These are phyloP conservation scores for Suillus decipiens DNA, from an alignment of 768 basidiomycete species.

Conservation along the genomic window DNA sequence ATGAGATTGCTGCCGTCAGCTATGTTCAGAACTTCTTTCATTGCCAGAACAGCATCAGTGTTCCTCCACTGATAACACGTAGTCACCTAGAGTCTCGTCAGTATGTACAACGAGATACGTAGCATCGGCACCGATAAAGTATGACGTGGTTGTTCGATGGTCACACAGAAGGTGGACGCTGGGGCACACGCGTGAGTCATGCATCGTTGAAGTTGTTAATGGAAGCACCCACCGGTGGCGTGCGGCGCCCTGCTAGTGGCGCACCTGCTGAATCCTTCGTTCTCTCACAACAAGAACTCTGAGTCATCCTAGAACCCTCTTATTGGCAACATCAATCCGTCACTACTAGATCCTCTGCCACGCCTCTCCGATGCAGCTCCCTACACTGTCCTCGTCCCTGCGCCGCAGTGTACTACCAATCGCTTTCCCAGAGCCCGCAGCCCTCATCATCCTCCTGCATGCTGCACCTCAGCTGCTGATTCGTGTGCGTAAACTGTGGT, in stretches of 20 bases:
- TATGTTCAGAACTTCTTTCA: no score
- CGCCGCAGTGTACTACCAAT: neutral
- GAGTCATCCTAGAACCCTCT: neutral
- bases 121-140: constrained; percentile 51
- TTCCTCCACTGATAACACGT: no score
- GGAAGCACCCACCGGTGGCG: no score
- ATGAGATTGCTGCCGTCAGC: no score
- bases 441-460: neutral
- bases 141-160: constrained; percentile 75
- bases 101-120: constrained; percentile 77
- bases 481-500: neutral
- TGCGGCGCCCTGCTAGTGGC: neutral
- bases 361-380: neutral
- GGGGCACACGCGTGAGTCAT: constrained; percentile 58
- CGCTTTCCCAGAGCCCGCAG: neutral
- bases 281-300: neutral
- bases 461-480: neutral
- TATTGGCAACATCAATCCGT: neutral
- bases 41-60: no score
- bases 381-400: neutral
- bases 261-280: neutral
- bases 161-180: constrained; percentile 75
- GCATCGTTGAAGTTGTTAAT: constrained; percentile 83
- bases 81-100: constrained; percentile 69
- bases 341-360: neutral